Conservation (phyloP, 129 eudicot genomes). For the Arctium minus region DNA sequence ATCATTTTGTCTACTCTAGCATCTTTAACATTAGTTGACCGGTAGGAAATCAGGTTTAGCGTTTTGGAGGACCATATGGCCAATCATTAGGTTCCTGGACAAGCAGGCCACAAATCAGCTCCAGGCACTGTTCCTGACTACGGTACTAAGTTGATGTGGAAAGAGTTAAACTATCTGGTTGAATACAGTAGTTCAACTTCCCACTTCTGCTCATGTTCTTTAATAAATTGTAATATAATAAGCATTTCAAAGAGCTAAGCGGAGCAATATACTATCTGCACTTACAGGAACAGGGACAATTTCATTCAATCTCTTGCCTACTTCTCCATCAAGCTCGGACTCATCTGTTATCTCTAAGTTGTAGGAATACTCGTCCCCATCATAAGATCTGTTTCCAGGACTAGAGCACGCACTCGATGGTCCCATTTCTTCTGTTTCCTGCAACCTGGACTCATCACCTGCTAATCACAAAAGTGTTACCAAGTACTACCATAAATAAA, state of each 20-base stretch:
- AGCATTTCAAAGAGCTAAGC: not conserved
- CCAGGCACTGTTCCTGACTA: too few relatives aligned
- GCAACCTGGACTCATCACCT: conserved; percentile 49
- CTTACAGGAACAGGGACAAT: conserved; percentile 88
- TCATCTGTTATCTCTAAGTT: conserved; percentile 72
- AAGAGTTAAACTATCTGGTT: too few relatives aligned
- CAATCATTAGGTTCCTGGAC: too few relatives aligned
- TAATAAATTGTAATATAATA: not conserved
- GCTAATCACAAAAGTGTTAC: conserved; percentile 13
- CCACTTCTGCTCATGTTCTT: too few relatives aligned
- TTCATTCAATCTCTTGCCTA: conserved; percentile 75
- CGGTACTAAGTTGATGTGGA: too few relatives aligned
- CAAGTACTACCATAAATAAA: not conserved
- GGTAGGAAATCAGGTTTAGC: too few relatives aligned
- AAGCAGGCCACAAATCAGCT: too few relatives aligned
- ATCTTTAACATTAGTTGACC: too few relatives aligned
- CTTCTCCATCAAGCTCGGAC: conserved; percentile 90
- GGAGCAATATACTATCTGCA: not conserved
- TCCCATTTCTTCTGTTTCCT: conserved; percentile 52
- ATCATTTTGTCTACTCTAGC: too few relatives aligned
- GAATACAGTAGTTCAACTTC: too few relatives aligned
- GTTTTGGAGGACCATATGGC: too few relatives aligned
- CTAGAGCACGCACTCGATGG: conserved; percentile 78
- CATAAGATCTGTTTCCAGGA: conserved; percentile 64
- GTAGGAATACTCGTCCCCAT: conserved; percentile 60